phyloP scores from a whole-genome alignment of 768 basidiomycete species.

The Collybia mongolica region DNA sequence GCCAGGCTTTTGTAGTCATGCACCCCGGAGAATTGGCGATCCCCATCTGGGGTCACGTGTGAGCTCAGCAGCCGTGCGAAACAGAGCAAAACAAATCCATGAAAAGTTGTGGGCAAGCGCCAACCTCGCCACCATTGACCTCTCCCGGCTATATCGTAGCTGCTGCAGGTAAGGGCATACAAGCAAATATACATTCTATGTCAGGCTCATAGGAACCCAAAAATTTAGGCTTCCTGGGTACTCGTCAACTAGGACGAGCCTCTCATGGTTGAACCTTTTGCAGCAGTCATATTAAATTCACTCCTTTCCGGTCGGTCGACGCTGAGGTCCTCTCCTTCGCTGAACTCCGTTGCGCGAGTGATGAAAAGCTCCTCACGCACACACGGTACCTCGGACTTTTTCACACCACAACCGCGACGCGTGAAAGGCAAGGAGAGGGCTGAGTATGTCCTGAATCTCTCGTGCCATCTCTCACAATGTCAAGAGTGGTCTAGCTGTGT shows the following conservation, averaged over 20 bases:
- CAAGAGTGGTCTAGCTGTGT: slow-evolving; percentile 45
- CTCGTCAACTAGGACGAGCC: slow-evolving; percentile 21
- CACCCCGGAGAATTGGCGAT: neutral
- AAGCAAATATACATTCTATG: neutral
- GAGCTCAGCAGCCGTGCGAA: no score
- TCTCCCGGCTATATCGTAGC: slow-evolving; percentile 1
- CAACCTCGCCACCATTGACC: neutral
- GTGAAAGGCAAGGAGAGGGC: slow-evolving; percentile 56
- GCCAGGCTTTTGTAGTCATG: neutral
- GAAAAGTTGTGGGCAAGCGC: no score
- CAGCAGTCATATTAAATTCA: slow-evolving; percentile 50
- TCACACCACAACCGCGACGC: slow-evolving; percentile 50
- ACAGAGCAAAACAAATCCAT: no score
- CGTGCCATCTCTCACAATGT: slow-evolving; percentile 32
- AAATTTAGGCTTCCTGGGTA: slow-evolving; percentile 7
- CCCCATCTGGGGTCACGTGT: neutral
- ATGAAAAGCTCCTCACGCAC: slow-evolving; percentile 23
- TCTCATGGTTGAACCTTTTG: slow-evolving; percentile 65
- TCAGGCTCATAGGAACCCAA: neutral
- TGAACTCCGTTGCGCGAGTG: slow-evolving; percentile 15
- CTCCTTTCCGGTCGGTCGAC: slow-evolving; percentile 36
- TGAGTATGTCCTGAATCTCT: slow-evolving; percentile 21
- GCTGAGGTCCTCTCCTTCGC: slow-evolving; percentile 19
- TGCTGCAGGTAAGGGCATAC: slow-evolving; percentile 14
- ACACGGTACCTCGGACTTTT: slow-evolving; percentile 46